phyloP scores from a whole-genome alignment of 2,329 filamentous ascomycete genomes.

The Eutypa lata region DNA sequence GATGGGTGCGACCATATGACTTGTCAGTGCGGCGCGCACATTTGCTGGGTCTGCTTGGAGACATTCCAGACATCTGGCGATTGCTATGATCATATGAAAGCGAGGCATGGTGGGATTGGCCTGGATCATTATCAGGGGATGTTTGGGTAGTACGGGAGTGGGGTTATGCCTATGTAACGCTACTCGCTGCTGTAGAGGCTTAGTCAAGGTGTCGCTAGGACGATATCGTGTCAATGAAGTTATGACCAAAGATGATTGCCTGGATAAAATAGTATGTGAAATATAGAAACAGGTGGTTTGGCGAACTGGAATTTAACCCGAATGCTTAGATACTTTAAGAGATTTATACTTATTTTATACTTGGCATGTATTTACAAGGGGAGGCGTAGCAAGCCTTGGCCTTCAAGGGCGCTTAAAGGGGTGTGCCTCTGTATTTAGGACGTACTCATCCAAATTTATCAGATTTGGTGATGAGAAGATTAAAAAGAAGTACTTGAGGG shows the following conservation, averaged over 20 bases:
- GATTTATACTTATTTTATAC: too few relatives aligned
- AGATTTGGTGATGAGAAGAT: constrained; percentile 1
- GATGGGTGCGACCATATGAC: constrained; percentile 46
- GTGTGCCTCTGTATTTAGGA: constrained; percentile 1
- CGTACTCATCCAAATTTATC: background rate
- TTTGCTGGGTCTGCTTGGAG: constrained; percentile 46
- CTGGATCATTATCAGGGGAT: background rate
- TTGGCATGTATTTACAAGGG: too few relatives aligned
- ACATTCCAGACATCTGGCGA: constrained; percentile 22
- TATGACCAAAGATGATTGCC: too few relatives aligned
- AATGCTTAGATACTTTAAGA: too few relatives aligned
- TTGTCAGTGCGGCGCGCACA: constrained; percentile 40
- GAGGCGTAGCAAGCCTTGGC: background rate
- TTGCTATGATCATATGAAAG: constrained; percentile 26
- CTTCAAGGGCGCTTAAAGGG: background rate
- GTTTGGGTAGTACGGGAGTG: too few relatives aligned
- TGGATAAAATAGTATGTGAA: too few relatives aligned
- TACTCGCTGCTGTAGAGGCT: too few relatives aligned
- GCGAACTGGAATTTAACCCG: too few relatives aligned
- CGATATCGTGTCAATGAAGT: too few relatives aligned
- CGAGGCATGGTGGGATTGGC: constrained; percentile 12
- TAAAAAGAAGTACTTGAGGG: constrained; percentile 1
- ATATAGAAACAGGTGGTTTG: too few relatives aligned
- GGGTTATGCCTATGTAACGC: too few relatives aligned
- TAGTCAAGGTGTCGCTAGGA: too few relatives aligned